phyloP scores from a whole-genome alignment of 352 stramenopile genomes.

The Phytophthora pisi region DNA sequence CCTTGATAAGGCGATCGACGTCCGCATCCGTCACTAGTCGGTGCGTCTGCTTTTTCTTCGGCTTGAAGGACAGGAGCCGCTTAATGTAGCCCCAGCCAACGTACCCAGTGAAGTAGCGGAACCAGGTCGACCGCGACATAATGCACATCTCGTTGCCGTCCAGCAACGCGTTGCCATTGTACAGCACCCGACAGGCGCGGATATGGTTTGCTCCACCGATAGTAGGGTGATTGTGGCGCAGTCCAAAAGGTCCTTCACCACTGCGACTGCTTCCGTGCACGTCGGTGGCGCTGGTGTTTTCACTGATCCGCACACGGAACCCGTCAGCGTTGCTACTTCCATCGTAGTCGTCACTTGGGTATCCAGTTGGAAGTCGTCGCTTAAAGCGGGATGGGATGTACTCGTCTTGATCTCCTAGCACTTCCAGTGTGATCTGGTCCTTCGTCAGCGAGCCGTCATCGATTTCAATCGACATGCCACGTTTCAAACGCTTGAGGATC shows the following conservation, averaged over 20 bases:
- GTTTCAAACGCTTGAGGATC: slow-evolving; percentile 54
- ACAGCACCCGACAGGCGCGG: slow-evolving; percentile 71
- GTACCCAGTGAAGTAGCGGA: slow-evolving; percentile 61
- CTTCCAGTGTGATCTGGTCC: slow-evolving; percentile 79
- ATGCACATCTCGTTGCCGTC: slow-evolving; percentile 71
- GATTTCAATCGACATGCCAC: slow-evolving; percentile 68
- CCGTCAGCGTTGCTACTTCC: slow-evolving; percentile 26
- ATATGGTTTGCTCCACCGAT: slow-evolving; percentile 63
- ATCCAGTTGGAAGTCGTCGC: slow-evolving; percentile 17
- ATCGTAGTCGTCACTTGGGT: slow-evolving; percentile 12
- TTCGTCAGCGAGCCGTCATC: slow-evolving; percentile 81
- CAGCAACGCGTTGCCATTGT: slow-evolving; percentile 74
- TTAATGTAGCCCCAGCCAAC: slow-evolving; percentile 59
- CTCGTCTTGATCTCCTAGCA: slow-evolving; percentile 63
- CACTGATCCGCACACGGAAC: slow-evolving; percentile 52
- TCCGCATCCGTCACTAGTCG: slow-evolving; percentile 70
- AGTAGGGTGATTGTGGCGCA: slow-evolving; percentile 53
- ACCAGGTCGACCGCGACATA: slow-evolving; percentile 60
- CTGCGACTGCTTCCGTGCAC: slow-evolving; percentile 21
- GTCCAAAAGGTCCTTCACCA: slow-evolving; percentile 42
- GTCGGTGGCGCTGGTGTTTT: slow-evolving; percentile 34
- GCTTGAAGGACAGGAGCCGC: slow-evolving; percentile 44
- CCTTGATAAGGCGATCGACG: slow-evolving; percentile 66
- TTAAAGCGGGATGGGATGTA: slow-evolving; percentile 57
- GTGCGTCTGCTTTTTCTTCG: slow-evolving; percentile 49